Conservation (phyloP, 139 green algal genomes). For the Coelastrella sp. region DNA sequence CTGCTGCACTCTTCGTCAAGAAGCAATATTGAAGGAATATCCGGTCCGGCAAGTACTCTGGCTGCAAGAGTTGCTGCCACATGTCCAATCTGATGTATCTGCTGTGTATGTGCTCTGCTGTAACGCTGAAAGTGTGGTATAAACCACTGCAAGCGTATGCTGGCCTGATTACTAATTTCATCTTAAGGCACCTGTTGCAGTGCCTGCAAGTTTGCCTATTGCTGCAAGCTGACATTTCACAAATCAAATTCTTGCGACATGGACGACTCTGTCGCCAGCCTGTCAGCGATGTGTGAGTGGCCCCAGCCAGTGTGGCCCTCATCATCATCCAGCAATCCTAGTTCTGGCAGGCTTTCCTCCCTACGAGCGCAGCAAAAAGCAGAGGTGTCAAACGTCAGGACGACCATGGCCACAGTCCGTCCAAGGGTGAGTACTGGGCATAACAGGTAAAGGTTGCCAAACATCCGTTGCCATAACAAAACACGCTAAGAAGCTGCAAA, state of each 20-base stretch:
- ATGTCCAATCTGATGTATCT: too few species aligned
- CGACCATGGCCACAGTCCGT: too few species aligned
- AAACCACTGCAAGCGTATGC: too few species aligned
- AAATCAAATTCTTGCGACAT: neutral
- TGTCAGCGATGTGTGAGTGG: constrained; percentile 1
- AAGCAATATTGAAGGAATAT: too few species aligned
- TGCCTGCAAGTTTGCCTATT: neutral
- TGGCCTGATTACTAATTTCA: neutral
- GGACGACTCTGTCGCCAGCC: neutral
- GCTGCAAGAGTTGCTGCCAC: too few species aligned
- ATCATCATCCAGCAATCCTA: neutral
- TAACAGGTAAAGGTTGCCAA: too few species aligned
- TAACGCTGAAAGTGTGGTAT: too few species aligned
- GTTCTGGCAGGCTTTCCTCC: neutral
- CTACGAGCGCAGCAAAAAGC: neutral
- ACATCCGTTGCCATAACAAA: neutral
- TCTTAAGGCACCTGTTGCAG: neutral
- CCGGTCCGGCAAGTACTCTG: too few species aligned
- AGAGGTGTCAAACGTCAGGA: too few species aligned
- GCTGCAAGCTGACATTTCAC: neutral
- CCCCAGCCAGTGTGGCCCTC: neutral
- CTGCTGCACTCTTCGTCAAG: neutral
- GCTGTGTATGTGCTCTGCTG: too few species aligned
- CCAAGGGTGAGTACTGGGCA: too few species aligned
- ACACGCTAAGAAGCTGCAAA: neutral